Conservation (phyloP, 257 asterid genomes). For the Schizonepeta tenuifolia region DNA sequence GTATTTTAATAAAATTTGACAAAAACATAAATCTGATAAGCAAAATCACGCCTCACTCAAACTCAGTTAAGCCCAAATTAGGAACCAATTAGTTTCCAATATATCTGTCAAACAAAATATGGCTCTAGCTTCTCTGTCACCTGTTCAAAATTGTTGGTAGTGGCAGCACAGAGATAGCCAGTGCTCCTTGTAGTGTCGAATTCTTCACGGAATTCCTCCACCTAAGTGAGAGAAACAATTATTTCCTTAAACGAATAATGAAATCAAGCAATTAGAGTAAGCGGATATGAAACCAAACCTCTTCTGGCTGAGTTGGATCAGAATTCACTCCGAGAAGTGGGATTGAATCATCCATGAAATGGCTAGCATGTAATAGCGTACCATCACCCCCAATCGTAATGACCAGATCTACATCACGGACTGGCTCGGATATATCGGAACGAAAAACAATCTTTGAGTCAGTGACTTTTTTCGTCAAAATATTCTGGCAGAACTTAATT, state of each 20-base stretch:
- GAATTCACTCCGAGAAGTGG: conserved; percentile 93
- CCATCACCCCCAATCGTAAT: conserved; percentile 94
- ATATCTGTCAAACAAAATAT: not conserved
- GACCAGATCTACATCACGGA: conserved; percentile 80
- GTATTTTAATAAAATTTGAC: not conserved
- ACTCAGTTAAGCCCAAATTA: not conserved
- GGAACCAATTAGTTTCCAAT: conserved; percentile 20
- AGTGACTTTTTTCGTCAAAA: conserved; percentile 60
- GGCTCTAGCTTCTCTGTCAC: conserved; percentile 41
- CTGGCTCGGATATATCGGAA: conserved; percentile 54
- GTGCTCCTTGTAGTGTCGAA: conserved; percentile 96
- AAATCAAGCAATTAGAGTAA: not conserved
- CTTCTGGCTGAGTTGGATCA: conserved; percentile 83
- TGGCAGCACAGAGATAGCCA: conserved; percentile 92
- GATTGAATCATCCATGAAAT: conserved; percentile 72
- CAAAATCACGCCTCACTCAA: not conserved
- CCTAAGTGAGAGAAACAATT: conserved; percentile 42
- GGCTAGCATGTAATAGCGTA: conserved; percentile 84
- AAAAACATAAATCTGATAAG: too few species aligned
- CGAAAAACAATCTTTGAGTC: conserved; percentile 69
- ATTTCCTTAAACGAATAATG: not conserved
- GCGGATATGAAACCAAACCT: conserved; percentile 48
- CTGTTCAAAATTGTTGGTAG: conserved; percentile 72
- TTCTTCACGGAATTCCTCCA: conserved; percentile 65
- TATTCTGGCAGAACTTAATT: conserved; percentile 71